phyloP scores from a whole-genome alignment of 2,329 filamentous ascomycete genomes.

The Neophaeococcomyces aloes region DNA sequence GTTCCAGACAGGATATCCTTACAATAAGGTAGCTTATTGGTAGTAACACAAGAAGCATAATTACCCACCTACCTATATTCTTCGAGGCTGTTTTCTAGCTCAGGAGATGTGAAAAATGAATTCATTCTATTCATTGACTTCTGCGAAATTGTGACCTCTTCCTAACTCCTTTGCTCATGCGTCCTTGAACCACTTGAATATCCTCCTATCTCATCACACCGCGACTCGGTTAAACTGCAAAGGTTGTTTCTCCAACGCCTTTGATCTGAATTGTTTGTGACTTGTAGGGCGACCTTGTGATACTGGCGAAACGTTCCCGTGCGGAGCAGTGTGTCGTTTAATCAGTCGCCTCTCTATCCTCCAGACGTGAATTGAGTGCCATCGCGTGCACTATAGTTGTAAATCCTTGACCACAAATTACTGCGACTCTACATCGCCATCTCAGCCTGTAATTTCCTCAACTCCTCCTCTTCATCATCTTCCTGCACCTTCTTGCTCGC shows the following conservation, averaged over 20 bases:
- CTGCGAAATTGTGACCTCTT: background rate
- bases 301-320: no score
- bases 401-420: background rate
- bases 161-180: background rate
- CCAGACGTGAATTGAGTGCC: no score
- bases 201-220: no score
- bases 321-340: no score
- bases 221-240: no score
- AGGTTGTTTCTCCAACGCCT: no score
- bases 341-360: no score
- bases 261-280: no score
- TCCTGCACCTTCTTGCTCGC: conserved; percentile 50
- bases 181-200: background rate
- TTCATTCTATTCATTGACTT: conserved; percentile 5
- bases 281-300: no score
- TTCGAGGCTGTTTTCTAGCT: background rate
- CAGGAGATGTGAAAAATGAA: background rate
- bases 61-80: no score
- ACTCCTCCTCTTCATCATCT: conserved; percentile 91
- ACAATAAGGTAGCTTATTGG: background rate
- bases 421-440: conserved; percentile 72
- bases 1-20: background rate
- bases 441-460: conserved; percentile 85
- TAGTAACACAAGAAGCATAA: background rate
- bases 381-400: no score